Evolutionary conservation across 2,329 filamentous ascomycete species (phyloP), one percentile per base, ranked within the genome.

Genomic region (Aspergillus chevalieri): DNA sequence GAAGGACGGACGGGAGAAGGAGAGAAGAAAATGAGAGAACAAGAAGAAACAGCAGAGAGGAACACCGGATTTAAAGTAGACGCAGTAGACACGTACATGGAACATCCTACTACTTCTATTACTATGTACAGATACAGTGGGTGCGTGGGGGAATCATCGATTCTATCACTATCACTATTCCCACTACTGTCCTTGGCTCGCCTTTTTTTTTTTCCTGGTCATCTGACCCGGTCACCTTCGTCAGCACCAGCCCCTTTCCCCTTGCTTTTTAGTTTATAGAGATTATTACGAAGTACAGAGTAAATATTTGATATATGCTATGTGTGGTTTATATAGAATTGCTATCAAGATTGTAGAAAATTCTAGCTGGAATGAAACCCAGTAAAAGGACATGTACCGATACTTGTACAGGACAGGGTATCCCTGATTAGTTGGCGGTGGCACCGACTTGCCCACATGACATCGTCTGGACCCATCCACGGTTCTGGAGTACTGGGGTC

Each of bases 161-260:
- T 26, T 47, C 36, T 38, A 22, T 28, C 34, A 30, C 15, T 43
- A 28, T 46, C 42, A 17, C 26, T 30, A 30, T 30, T 30, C 34
- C 34, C 17, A 38, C 17, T 38, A 38, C 34, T 38, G 12, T 44
- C 50, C 47, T 55, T 47, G 47, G 34, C 48, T 38, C 34, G 44
- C 22, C 46, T 48, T 49, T 45, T 50, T 45, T 49, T 57, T 57
- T 57, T 56, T 59, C 55, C 9, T 38, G n/a, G n/a, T 38, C 17
- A 15, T 38, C 53, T 58, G 57, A 58, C 57, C 55, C 56, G 57
- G 58, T 56, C 54, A 59, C 57, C 56, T 43, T 30, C 43, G 46
- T 39, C 38, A 50, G 44, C 44, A 51, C 39, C 38, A 48, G 30
- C 51, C 56, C 52, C 51, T 55, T 53, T 53, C 44, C 46, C 53